Conservation (phyloP, 2,329 filamentous ascomycete species). For the Monilinia fructigena region DNA sequence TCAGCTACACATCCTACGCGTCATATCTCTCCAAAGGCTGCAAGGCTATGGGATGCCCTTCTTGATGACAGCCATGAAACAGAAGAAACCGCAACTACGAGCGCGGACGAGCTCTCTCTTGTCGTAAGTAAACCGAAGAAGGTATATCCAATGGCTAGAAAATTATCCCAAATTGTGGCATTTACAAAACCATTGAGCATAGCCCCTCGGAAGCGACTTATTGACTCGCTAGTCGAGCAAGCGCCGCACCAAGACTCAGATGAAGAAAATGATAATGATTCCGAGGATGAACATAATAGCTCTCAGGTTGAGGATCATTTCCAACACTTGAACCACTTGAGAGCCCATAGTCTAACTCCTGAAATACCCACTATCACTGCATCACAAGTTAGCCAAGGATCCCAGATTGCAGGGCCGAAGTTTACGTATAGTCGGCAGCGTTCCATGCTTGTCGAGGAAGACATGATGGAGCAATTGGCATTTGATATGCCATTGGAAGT, state of each 20-base stretch:
- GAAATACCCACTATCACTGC: slow-evolving; percentile 21
- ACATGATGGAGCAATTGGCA: slow-evolving; percentile 37
- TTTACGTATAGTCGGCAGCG: slow-evolving; percentile 40
- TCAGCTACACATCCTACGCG: neutral
- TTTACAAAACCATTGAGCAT: slow-evolving; percentile 28
- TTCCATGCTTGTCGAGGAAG: slow-evolving; percentile 40
- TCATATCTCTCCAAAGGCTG: slow-evolving; percentile 32
- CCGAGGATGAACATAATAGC: slow-evolving; percentile 21
- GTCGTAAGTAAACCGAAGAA: slow-evolving; percentile 8
- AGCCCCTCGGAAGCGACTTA: slow-evolving; percentile 35
- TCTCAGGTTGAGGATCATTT: slow-evolving; percentile 21
- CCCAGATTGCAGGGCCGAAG: slow-evolving; percentile 37
- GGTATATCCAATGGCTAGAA: slow-evolving; percentile 10
- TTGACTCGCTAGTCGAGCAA: slow-evolving; percentile 40
- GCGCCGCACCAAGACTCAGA: slow-evolving; percentile 24
- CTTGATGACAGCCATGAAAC: neutral
- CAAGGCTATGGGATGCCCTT: slow-evolving; percentile 32
- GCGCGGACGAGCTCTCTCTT: slow-evolving; percentile 18
- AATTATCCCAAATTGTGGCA: slow-evolving; percentile 25
- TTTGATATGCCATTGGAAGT: slow-evolving; percentile 35
- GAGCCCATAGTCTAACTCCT: slow-evolving; percentile 28
- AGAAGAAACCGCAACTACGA: slow-evolving; percentile 4
- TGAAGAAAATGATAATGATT: slow-evolving; percentile 24
- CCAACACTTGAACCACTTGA: slow-evolving; percentile 17
- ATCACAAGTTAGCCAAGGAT: slow-evolving; percentile 32